These are phyloP conservation scores for Pterocarpus macrocarpus DNA, from an alignment of 306 rosid genomes.

Conservation along the genomic window DNA sequence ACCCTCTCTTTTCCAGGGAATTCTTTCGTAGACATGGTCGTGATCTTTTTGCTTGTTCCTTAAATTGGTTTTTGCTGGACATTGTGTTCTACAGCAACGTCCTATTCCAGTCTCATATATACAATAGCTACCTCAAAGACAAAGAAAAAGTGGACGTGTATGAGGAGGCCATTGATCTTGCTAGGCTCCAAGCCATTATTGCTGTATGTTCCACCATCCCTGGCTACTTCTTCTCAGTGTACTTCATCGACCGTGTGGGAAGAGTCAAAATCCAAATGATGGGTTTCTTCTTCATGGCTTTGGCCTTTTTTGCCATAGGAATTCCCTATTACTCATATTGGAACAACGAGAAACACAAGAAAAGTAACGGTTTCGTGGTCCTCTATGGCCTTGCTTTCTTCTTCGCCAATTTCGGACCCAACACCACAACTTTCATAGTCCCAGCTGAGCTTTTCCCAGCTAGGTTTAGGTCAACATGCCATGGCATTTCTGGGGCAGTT, in stretches of 20 bases:
- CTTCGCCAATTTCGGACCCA: conserved; percentile 90
- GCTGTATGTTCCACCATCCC: conserved; percentile 73
- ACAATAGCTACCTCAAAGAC: not conserved
- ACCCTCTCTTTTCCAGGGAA: conserved; percentile 59
- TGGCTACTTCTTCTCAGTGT: conserved; percentile 77
- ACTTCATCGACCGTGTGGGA: conserved; percentile 75
- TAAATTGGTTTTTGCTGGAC: conserved; percentile 72
- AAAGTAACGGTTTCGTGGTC: conserved; percentile 51
- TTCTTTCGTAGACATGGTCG: conserved; percentile 71
- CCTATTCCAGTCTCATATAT: conserved; percentile 73
- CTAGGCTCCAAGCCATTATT: conserved; percentile 68
- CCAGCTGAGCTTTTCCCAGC: conserved; percentile 89
- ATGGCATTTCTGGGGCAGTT: conserved; percentile 79
- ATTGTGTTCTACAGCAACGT: conserved; percentile 76
- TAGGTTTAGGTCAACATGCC: conserved; percentile 79
- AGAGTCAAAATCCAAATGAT: conserved; percentile 69
- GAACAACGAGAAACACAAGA: not conserved
- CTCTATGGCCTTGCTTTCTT: conserved; percentile 78
- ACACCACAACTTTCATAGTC: conserved; percentile 81
- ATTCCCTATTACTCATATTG: conserved; percentile 64
- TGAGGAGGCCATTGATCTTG: conserved; percentile 51
- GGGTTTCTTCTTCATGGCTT: conserved; percentile 72
- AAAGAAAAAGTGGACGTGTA: not conserved
- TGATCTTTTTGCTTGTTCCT: conserved; percentile 72
- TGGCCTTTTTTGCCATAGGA: conserved; percentile 62